These are phyloP conservation scores for Adansonia rubrostipa DNA, from an alignment of 441 rosid genomes.

Conservation along the genomic window DNA sequence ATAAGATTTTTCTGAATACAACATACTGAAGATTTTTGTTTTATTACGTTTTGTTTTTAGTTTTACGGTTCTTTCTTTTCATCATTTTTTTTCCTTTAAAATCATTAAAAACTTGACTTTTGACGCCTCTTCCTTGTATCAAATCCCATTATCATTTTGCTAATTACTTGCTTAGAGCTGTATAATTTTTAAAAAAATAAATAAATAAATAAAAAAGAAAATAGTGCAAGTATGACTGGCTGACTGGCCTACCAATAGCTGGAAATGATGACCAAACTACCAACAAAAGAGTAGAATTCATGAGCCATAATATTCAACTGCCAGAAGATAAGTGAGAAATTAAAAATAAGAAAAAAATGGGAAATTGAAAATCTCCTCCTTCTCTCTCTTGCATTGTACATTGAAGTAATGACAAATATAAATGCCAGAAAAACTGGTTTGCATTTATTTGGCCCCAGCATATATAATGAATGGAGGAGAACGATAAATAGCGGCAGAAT, in stretches of 20 bases:
- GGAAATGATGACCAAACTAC: constrained; percentile 51
- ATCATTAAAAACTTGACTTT: neutral
- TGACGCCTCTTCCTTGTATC: neutral
- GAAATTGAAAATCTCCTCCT: neutral
- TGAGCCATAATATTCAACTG: constrained; percentile 20
- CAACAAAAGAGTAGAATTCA: constrained; percentile 31
- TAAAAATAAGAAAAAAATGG: neutral
- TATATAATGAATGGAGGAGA: neutral
- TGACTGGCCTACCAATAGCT: constrained; percentile 40
- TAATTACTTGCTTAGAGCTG: neutral
- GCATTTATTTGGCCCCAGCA: constrained; percentile 37
- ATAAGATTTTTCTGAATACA: neutral
- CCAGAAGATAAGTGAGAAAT: neutral
- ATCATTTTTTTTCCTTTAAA: neutral
- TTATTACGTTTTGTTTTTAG: neutral
- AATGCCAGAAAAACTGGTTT: constrained; percentile 44
- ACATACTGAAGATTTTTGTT: neutral
- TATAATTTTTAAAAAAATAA: neutral
- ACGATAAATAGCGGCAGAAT: constrained; percentile 5
- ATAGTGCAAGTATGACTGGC: neutral
- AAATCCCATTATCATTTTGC: neutral
- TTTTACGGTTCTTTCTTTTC: neutral
- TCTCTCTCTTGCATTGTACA: constrained; percentile 19
- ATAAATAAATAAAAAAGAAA: neutral
- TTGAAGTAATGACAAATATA: constrained; percentile 31